These are phyloP conservation scores for Aurantiochytrium sp. DNA, from an alignment of 108 stramenopile genomes.

Conservation along the genomic window DNA sequence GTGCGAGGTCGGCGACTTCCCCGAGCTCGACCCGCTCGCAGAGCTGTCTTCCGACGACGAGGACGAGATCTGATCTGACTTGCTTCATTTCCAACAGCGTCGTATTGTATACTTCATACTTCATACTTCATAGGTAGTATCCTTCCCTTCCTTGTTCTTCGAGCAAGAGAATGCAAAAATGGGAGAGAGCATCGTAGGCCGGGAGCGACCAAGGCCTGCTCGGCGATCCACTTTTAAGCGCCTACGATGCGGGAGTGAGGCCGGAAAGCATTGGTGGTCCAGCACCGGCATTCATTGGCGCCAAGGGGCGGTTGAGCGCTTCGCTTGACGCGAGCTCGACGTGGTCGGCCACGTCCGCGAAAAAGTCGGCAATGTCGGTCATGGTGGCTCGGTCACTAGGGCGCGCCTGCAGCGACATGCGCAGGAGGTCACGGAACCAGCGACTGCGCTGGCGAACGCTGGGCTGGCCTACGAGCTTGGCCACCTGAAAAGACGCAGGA, in stretches of 20 bases:
- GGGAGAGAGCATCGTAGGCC: too few relatives aligned
- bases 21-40: constrained; percentile 25
- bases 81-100: too few relatives aligned
- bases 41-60: neutral
- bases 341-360: neutral
- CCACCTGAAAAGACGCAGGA: neutral
- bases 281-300: too few relatives aligned
- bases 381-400: neutral
- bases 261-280: too few relatives aligned
- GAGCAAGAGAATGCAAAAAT: too few relatives aligned
- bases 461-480: constrained; percentile 1
- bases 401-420: neutral
- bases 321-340: neutral
- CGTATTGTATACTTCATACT: too few relatives aligned
- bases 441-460: neutral
- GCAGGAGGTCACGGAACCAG: constrained; percentile 1
- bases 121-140: too few relatives aligned
- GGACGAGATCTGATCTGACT: neutral
- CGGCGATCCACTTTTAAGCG: too few relatives aligned
- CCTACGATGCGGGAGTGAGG: too few relatives aligned
- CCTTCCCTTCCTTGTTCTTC: too few relatives aligned
- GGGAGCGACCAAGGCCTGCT: too few relatives aligned
- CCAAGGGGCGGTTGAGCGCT: neutral
- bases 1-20: constrained; percentile 49
- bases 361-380: neutral